Base-by-base conservation (phyloP, 2,329 filamentous ascomycete species). In the Aspergillus sp. region DNA sequence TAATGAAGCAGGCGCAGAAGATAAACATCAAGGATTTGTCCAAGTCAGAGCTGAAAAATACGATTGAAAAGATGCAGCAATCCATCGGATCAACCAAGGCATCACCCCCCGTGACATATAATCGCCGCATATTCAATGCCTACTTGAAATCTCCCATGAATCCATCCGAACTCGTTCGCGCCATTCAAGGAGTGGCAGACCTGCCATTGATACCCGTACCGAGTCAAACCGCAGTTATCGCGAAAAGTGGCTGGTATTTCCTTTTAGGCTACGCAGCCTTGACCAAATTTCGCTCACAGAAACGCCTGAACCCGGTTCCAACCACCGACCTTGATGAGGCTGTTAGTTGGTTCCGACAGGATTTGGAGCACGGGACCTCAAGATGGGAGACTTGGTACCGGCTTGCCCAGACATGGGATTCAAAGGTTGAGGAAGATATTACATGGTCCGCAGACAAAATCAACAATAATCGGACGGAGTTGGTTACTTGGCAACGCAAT, bases 321-420 rank as follows among this genome's bases (percentile, higher is more conserved):
- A 93, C 89, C 0, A 90, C 93, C 64, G 92, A 96, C 68, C 79
- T 96, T 50, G 89, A 93, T 51, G 88, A 91, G 52, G 91, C 90
- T 3, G 86, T 90, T 46, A 88, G 86, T 0, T 95, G 91, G 69
- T 84, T 96, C 66, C 82, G 89, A 39, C 85, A 93, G 63, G 91
- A 96, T 70, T 75, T 96, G 1, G 91, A 96, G 64, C 91, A 91
- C 70, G 91, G 88, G 2, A 85, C 86, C 2, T 87, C 91, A 41
- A 86, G 87, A 56, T 96, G 92, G 92, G 90, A 96, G 71, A 89
- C 90, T 0, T 96, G 92, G 92, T 95, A 93, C 72, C 85, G 91
- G 12, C 82, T 96, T 22, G 92, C 89, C 0, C 91, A 96, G 72
- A 91, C 89, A 49, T 93, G 91, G 67, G 92, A 96, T 73, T 89